Base-by-base conservation (phyloP, 1,139 yeast genomes). In the Kodamaea anthophila region DNA sequence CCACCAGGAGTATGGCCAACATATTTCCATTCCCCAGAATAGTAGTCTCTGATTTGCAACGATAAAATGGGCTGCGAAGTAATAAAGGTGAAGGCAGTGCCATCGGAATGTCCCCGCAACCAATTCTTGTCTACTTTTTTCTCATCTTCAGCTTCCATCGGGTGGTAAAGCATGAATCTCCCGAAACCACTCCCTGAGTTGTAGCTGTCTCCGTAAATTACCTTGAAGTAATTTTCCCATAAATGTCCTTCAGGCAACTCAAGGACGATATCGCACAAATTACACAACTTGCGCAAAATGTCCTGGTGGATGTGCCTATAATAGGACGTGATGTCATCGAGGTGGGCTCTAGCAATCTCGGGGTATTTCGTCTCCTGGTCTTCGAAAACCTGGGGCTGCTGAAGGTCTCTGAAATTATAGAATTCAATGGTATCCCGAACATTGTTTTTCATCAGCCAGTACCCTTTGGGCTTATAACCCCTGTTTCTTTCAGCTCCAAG, bases 401-500 rank as follows among this genome's bases (percentile, higher is more conserved):
- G 42, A 34, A 61, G 46, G 32, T 61, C 58, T 35, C 64, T 51
- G 31, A 65, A 50, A 37, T 65, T 65, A 42, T 59, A 66, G 37
- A 57, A 63, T 29, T 52, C 65, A 33, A 66, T 65, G 9, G 62
- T 51, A 31, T 67, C 74, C 10, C 60, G 47, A 2, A 61, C 59
- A 1, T 63, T 64, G 33, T 64, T 58, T 21, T 61, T 55, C 51
- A 65, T 55, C 19, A 58, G 46, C 73, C 70, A 64, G 35, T 62
- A 61, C 0, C 67, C 68, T 36, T 47, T 55, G 18, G 74, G 74
- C 38, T 68, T 68, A 44, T 51, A 68, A 0, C 74, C 74, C 18
- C 52, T 48, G 8, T 71, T 71, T 28, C 72, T 49, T 36, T 67
- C 71, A 9, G 66, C 70, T 1, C 74, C 74, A 14, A 25, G 53